Percentiles rank a stretch among this genome's conserved stretches.
These are phyloP conservation scores for Trifolium repens DNA, from an alignment of 306 rosid genomes.

Conservation along the genomic window DNA sequence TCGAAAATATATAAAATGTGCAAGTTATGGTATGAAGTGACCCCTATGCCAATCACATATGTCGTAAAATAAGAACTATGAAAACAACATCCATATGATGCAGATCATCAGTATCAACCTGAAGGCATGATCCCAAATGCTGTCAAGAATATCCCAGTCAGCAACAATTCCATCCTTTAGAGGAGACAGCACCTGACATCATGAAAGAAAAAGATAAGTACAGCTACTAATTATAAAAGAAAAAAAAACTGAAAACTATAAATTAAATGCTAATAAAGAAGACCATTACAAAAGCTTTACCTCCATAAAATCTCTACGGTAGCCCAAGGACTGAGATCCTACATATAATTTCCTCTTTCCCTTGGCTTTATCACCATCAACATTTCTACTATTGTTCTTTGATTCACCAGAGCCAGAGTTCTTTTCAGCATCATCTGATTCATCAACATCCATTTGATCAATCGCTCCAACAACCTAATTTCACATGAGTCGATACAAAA, in stretches of 20 bases:
- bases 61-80: constrained; percentile 15
- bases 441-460: constrained; percentile 94
- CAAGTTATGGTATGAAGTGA: constrained; percentile 7
- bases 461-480: constrained; percentile 86
- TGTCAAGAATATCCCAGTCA: constrained; percentile 97
- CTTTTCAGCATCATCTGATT: constrained; percentile 65
- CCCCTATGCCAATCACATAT: constrained; percentile 10
- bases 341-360: constrained; percentile 83
- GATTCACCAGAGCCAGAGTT: constrained; percentile 68
- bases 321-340: constrained; percentile 92
- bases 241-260: not conserved
- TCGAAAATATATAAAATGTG: constrained; percentile 9
- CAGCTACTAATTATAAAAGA: not conserved
- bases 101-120: constrained; percentile 52
- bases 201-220: constrained; percentile 29
- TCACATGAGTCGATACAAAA: constrained; percentile 36
- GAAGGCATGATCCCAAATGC: constrained; percentile 98
- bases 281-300: constrained; percentile 46
- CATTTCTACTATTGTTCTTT: constrained; percentile 55
- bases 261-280: constrained; percentile 22
- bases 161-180: constrained; percentile 88
- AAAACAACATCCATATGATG: constrained; percentile 6
- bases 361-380: constrained; percentile 76
- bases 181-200: constrained; percentile 76
- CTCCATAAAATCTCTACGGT: constrained; percentile 94